These are phyloP conservation scores for Coccomyxa sp. DNA, from an alignment of 139 green algal genomes.

Conservation along the genomic window DNA sequence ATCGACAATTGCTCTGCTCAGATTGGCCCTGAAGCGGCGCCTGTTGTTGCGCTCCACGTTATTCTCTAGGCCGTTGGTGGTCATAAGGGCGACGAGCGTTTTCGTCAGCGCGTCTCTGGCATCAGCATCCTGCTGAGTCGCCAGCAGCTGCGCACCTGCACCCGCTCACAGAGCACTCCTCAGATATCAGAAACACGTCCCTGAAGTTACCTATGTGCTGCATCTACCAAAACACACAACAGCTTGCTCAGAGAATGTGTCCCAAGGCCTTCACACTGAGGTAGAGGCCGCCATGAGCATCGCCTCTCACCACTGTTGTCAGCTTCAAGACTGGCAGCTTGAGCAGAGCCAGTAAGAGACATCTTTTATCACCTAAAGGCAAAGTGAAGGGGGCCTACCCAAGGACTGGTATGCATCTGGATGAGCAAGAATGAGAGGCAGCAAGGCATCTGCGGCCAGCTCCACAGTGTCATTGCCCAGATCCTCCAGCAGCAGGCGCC, in stretches of 20 bases:
- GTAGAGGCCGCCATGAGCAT: neutral
- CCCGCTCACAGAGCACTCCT: too few species aligned
- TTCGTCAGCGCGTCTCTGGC: constrained; percentile 3
- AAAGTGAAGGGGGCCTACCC: constrained; percentile 8
- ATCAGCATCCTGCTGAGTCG: constrained; percentile 7
- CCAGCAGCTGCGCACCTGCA: constrained; percentile 19
- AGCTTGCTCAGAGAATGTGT: neutral
- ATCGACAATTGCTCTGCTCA: constrained; percentile 37
- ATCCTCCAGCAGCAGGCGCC: constrained; percentile 50
- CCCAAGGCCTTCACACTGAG: too few species aligned
- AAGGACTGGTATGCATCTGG: constrained; percentile 34
- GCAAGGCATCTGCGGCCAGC: constrained; percentile 56
- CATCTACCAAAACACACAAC: neutral
- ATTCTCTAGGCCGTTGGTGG: constrained; percentile 17
- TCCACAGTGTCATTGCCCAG: constrained; percentile 44
- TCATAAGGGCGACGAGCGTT: constrained; percentile 22
- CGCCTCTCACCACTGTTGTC: neutral
- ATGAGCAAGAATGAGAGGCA: constrained; percentile 60
- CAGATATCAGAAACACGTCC: neutral
- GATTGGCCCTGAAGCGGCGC: constrained; percentile 28
- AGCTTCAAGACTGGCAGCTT: too few species aligned
- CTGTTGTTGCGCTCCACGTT: constrained; percentile 31
- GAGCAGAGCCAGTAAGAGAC: neutral
- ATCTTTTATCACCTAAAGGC: neutral
- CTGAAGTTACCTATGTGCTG: neutral